Conservation (phyloP, 2,329 filamentous ascomycete genomes). For the Metarhizium sp. region DNA sequence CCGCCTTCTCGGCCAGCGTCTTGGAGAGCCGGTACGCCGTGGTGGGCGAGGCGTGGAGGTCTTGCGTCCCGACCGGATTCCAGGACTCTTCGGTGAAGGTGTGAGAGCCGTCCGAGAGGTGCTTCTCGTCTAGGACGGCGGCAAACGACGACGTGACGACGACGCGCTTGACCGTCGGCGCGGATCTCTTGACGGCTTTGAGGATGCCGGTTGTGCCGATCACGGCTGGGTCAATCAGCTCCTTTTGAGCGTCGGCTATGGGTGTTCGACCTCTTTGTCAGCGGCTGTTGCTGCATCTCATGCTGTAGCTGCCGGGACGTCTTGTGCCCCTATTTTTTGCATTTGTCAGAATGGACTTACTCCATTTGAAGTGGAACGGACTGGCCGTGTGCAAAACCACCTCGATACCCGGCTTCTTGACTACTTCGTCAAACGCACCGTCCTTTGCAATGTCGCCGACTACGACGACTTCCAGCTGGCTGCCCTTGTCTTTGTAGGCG, state of each 20-base stretch:
- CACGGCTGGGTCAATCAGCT: conserved; percentile 49
- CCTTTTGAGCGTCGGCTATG: conserved; percentile 36
- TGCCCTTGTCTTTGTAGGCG: conserved; percentile 33
- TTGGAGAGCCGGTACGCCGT: conserved; percentile 47
- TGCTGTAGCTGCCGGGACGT: too few relatives aligned
- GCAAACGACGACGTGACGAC: conserved; percentile 52
- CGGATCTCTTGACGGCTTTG: conserved; percentile 52
- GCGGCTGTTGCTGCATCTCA: not conserved
- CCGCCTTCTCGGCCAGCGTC: conserved; percentile 42
- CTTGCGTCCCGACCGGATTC: conserved; percentile 42
- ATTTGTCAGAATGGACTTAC: conserved; percentile 14
- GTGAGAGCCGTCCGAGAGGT: conserved; percentile 26
- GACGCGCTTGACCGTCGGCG: conserved; percentile 58
- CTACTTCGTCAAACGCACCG: conserved; percentile 62
- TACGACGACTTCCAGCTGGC: conserved; percentile 43
- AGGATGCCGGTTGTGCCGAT: conserved; percentile 60
- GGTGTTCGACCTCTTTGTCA: not conserved
- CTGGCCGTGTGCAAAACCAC: conserved; percentile 53
- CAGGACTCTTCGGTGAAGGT: conserved; percentile 39
- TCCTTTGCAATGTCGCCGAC: conserved; percentile 70
- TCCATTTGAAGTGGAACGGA: conserved; percentile 46
- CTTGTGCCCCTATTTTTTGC: too few relatives aligned
- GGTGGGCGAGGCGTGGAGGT: conserved; percentile 27
- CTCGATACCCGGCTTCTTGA: conserved; percentile 38
- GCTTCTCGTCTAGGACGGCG: conserved; percentile 33